A percentile compares a stretch with the other conserved stretches of the same genome.
These are phyloP conservation scores for Dillenia suffruticosa DNA, from an alignment of 164 flowering plant genomes.

Conservation along the genomic window DNA sequence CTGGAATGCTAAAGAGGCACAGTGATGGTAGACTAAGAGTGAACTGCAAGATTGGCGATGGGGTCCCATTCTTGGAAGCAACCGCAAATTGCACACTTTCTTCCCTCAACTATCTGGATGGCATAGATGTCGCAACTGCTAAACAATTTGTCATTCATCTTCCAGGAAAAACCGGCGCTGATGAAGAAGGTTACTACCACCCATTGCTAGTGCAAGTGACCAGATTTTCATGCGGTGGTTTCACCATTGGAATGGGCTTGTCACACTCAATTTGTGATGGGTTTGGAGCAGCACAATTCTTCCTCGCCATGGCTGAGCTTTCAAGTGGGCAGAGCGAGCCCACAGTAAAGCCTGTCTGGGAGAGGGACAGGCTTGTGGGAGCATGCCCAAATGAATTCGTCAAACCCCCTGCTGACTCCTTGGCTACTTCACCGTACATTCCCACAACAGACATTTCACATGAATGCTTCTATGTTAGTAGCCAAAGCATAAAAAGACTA, in stretches of 20 bases:
- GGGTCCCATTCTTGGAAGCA: slow-evolving; percentile 25
- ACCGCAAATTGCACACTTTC: slow-evolving; percentile 20
- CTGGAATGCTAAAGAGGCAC: slow-evolving; percentile 24
- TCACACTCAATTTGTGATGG: slow-evolving; percentile 35
- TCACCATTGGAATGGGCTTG: slow-evolving; percentile 28
- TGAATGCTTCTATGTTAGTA: slow-evolving; percentile 15
- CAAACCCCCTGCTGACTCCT: not conserved
- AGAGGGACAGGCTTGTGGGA: slow-evolving; percentile 16
- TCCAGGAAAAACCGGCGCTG: not conserved
- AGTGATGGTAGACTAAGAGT: slow-evolving; percentile 16
- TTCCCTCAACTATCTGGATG: slow-evolving; percentile 18
- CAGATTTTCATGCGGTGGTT: slow-evolving; percentile 29
- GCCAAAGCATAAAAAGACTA: slow-evolving; percentile 15
- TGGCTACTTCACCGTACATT: slow-evolving; percentile 22
- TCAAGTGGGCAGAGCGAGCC: slow-evolving; percentile 18
- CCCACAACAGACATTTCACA: slow-evolving; percentile 19
- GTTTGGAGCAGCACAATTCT: slow-evolving; percentile 30
- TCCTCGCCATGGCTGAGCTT: slow-evolving; percentile 23
- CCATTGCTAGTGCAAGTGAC: slow-evolving; percentile 30
- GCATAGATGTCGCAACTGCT: slow-evolving; percentile 10
- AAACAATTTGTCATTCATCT: slow-evolving; percentile 10
- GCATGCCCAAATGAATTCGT: not conserved
- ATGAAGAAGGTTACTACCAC: slow-evolving; percentile 5
- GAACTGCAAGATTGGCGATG: slow-evolving; percentile 15
- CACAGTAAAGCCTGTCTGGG: slow-evolving; percentile 25